Conservation (phyloP, 306 rosid genomes). For the Phaseolus lunatus region DNA sequence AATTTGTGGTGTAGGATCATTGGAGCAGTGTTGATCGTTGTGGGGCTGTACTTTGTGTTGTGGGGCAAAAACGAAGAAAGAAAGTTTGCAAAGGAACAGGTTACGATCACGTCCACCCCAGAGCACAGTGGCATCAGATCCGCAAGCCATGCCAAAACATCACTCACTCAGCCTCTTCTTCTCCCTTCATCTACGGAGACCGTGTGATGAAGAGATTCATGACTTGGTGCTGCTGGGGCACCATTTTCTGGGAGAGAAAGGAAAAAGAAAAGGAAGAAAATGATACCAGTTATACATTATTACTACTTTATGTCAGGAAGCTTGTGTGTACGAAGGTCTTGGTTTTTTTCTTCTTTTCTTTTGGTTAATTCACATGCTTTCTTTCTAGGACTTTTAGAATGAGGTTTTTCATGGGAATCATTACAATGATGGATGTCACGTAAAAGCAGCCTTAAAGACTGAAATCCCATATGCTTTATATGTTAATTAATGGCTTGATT, state of each 20-base stretch:
- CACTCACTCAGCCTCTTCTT: slow-evolving; percentile 87
- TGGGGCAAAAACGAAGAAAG: slow-evolving; percentile 93
- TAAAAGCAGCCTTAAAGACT: slow-evolving; percentile 49
- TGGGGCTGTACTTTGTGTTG: slow-evolving; percentile 82
- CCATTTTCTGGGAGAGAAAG: slow-evolving; percentile 31
- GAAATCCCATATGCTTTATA: slow-evolving; percentile 59
- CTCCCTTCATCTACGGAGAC: slow-evolving; percentile 83
- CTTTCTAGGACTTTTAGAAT: slow-evolving; percentile 48
- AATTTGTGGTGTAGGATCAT: slow-evolving; percentile 71
- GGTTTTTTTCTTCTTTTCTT: neutral
- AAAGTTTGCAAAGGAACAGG: slow-evolving; percentile 71
- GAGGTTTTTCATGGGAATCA: slow-evolving; percentile 52
- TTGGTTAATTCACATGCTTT: slow-evolving; percentile 54
- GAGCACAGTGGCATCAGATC: slow-evolving; percentile 68
- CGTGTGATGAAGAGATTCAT: slow-evolving; percentile 60
- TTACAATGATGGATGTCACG: slow-evolving; percentile 59
- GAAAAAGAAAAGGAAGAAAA: neutral
- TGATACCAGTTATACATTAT: slow-evolving; percentile 42
- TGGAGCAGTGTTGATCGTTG: slow-evolving; percentile 84
- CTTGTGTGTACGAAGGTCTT: slow-evolving; percentile 59
- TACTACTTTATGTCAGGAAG: slow-evolving; percentile 62
- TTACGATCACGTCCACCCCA: slow-evolving; percentile 53
- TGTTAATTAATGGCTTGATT: slow-evolving; percentile 73
- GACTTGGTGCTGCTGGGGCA: slow-evolving; percentile 39
- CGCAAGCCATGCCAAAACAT: slow-evolving; percentile 60